These are phyloP conservation scores for Malus hybrid DNA, from an alignment of 331 rosid species.

Conservation along the genomic window DNA sequence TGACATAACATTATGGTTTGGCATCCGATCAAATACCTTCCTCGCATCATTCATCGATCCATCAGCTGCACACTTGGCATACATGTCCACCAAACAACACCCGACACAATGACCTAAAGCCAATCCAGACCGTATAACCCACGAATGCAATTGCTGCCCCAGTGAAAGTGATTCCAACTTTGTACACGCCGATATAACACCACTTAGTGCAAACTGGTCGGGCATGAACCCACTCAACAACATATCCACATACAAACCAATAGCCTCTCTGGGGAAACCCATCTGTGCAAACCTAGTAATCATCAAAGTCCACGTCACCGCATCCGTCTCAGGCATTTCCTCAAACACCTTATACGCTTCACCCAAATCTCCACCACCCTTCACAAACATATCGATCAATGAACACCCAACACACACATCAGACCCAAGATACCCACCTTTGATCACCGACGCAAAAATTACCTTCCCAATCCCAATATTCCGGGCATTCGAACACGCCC, in stretches of 20 bases:
- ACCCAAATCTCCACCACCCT: slow-evolving; percentile 6
- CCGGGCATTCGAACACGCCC: slow-evolving; percentile 3
- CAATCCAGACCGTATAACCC: slow-evolving; percentile 4
- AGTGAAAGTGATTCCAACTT: neutral
- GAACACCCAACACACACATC: slow-evolving; percentile 19
- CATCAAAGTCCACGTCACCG: too few species aligned
- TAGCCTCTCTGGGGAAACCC: neutral
- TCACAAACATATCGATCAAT: slow-evolving; percentile 5
- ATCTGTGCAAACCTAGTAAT: neutral
- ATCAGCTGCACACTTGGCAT: slow-evolving; percentile 11
- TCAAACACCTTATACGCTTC: neutral
- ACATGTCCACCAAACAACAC: slow-evolving; percentile 20
- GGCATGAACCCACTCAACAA: neutral
- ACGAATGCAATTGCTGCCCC: slow-evolving; percentile 18
- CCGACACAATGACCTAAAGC: slow-evolving; percentile 8
- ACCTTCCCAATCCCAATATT: neutral
- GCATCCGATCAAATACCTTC: slow-evolving; percentile 16
- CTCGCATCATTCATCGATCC: slow-evolving; percentile 5
- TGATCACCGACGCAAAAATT: slow-evolving; percentile 8
- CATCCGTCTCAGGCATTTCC: too few species aligned
- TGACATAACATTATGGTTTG: slow-evolving; percentile 9
- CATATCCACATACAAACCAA: slow-evolving; percentile 7
- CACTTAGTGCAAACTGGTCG: slow-evolving; percentile 11
- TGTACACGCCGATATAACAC: slow-evolving; percentile 4
- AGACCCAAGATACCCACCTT: slow-evolving; percentile 5